phyloP scores from a whole-genome alignment of 129 eudicot genomes.

The Chrysanthemum seticuspe region DNA sequence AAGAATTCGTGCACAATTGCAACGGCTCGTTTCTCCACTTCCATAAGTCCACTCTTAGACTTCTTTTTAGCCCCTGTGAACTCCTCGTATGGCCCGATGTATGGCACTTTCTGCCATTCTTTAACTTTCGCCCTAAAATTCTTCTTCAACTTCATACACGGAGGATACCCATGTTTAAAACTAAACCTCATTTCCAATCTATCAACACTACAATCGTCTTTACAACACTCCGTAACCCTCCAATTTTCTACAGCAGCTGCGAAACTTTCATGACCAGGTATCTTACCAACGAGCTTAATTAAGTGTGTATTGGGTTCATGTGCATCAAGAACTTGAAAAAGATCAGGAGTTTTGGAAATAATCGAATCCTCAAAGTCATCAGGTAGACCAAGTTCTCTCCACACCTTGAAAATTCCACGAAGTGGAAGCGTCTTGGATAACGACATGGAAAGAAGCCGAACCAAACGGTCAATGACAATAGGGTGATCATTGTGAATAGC shows the following conservation, averaged over 20 bases:
- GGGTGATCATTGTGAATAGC: constrained; percentile 50
- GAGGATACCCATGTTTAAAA: constrained; percentile 82
- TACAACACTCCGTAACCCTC: constrained; percentile 87
- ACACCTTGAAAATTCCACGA: constrained; percentile 81
- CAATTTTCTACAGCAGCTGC: constrained; percentile 70
- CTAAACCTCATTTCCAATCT: constrained; percentile 58
- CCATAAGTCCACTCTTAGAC: constrained; percentile 50
- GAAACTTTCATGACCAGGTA: constrained; percentile 26
- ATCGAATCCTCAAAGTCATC: constrained; percentile 87
- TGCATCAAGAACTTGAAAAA: constrained; percentile 58
- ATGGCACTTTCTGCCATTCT: constrained; percentile 80
- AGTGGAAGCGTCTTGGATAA: constrained; percentile 61
- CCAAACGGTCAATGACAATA: constrained; percentile 59
- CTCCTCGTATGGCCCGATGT: constrained; percentile 80
- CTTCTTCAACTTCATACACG: constrained; percentile 74
- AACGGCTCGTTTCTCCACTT: constrained; percentile 80
- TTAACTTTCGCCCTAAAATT: constrained; percentile 66
- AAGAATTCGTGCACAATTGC: constrained; percentile 90
- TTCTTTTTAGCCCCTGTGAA: constrained; percentile 44
- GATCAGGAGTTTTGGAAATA: constrained; percentile 42
- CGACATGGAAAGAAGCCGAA: constrained; percentile 78
- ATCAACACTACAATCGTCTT: constrained; percentile 60
- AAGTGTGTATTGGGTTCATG: constrained; percentile 75
- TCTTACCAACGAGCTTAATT: constrained; percentile 45
- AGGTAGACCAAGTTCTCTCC: constrained; percentile 88